These are phyloP conservation scores for Phytopythium cucurbitacearum DNA, from an alignment of 352 stramenopile species.

Conservation along the genomic window DNA sequence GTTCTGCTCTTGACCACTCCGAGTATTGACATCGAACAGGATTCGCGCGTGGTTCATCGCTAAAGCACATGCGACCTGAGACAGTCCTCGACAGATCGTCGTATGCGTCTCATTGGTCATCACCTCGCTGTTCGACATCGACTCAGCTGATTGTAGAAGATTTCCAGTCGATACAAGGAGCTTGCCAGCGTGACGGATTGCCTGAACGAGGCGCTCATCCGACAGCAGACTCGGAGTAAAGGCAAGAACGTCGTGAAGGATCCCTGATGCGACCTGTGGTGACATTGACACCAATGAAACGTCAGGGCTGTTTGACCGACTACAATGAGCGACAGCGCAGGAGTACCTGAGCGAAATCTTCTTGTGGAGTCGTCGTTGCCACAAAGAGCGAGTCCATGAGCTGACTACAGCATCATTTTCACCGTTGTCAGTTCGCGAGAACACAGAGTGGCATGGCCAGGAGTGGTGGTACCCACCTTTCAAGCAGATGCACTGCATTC, in stretches of 20 bases:
- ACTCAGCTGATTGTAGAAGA: slow-evolving; percentile 11
- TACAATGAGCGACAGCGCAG: background rate
- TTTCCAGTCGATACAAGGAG: slow-evolving; percentile 19
- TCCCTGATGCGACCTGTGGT: slow-evolving; percentile 46
- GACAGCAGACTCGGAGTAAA: slow-evolving; percentile 14
- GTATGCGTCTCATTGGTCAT: slow-evolving; percentile 20
- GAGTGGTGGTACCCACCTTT: slow-evolving; percentile 16
- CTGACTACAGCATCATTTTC: slow-evolving; percentile 15
- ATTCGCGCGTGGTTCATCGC: slow-evolving; percentile 36
- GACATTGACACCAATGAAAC: slow-evolving; percentile 5
- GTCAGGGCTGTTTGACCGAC: background rate
- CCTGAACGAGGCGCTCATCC: slow-evolving; percentile 17
- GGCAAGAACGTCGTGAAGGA: slow-evolving; percentile 58
- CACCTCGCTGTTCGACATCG: background rate
- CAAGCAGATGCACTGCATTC: slow-evolving; percentile 29
- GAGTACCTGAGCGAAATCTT: slow-evolving; percentile 42
- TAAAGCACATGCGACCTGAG: slow-evolving; percentile 38
- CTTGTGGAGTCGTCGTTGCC: slow-evolving; percentile 20
- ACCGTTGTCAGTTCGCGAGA: background rate
- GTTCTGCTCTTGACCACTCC: background rate
- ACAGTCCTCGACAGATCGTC: slow-evolving; percentile 29
- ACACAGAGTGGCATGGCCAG: background rate
- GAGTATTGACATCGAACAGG: slow-evolving; percentile 19
- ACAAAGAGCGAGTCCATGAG: slow-evolving; percentile 38
- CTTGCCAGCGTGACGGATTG: slow-evolving; percentile 22